Conservation (phyloP, 2,329 filamentous ascomycete genomes). For the Allantophomopsis cytisporea region DNA sequence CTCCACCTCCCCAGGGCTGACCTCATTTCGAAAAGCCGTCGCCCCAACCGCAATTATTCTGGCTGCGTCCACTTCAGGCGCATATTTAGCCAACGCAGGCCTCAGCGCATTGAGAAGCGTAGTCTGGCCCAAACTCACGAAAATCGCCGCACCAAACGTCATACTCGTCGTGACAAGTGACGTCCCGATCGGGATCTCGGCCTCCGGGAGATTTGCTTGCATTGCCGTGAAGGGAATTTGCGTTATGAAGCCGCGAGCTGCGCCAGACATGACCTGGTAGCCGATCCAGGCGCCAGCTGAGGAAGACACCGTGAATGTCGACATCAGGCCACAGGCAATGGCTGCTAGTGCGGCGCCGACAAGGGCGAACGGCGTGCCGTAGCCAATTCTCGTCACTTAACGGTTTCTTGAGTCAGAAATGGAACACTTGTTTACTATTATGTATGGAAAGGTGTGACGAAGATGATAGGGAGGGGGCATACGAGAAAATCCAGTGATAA, state of each 20-base stretch:
- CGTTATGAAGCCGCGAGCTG: slow-evolving; percentile 9
- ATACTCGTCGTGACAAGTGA: slow-evolving; percentile 20
- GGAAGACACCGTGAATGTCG: slow-evolving; percentile 12
- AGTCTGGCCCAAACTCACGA: slow-evolving; percentile 15
- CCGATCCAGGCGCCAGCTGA: slow-evolving; percentile 10
- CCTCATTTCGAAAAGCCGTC: slow-evolving; percentile 20
- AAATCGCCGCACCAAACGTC: slow-evolving; percentile 17
- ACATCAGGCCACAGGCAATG: slow-evolving; percentile 19
- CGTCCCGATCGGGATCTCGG: slow-evolving; percentile 17
- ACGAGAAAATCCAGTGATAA: slow-evolving; percentile 7
- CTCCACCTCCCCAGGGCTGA: slow-evolving; percentile 16
- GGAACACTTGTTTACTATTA: background rate
- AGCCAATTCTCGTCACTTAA: slow-evolving; percentile 15
- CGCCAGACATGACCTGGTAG: slow-evolving; percentile 13
- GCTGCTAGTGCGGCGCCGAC: slow-evolving; percentile 14
- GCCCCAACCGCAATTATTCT: slow-evolving; percentile 25
- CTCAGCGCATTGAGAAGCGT: slow-evolving; percentile 19
- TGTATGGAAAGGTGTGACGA: too few species aligned
- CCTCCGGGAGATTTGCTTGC: slow-evolving; percentile 15
- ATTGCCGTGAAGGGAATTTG: slow-evolving; percentile 18
- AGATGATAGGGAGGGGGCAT: background rate
- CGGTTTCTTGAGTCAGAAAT: background rate
- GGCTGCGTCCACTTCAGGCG: slow-evolving; percentile 16
- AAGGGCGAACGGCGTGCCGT: slow-evolving; percentile 19
- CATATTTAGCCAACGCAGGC: slow-evolving; percentile 16